Evolutionary conservation across 169 alveolate species (phyloP), one percentile per base, ranked within the genome.

Genomic region (Cryptosporidium bovis): DNA sequence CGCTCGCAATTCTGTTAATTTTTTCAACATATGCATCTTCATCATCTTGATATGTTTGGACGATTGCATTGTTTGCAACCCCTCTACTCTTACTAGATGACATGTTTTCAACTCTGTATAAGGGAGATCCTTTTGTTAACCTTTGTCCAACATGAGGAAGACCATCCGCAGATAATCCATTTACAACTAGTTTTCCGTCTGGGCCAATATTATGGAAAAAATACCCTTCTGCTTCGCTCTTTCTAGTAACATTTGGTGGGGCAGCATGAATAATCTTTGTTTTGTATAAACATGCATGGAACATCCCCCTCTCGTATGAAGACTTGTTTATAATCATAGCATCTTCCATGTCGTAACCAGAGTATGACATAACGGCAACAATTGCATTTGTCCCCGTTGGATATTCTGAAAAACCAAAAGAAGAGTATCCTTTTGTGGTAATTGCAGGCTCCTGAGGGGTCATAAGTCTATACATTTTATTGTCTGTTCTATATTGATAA

Each of bases 341-440:
- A 92, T 99, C 99, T 92, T 99, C 99, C 99, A 99, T 98, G 91
- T 99, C 99, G 90, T 96, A 98, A 24, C 99, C 99, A 8, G 99
- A 97, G 91, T 98, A 97, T 46, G 99, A 96, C 83, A 98, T 96
- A 50, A 99, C 99, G 18, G 99, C 99, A 20, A 99, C 99, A 15
- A 98, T 97, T 40, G 99, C 99, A 93, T 99, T 99, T 6, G 99
- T 96, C 44, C 99, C 99, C 58, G 97, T 94, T 10, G 99, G 99
- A 90, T 97, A 98, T 60, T 96, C 97, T 55, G 98, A 98, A 90
- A 97, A 96, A 44, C 97, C 97, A 90, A 94, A 96, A 56, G 94
- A 93, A 48, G 95, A 94, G 90, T 96, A 96, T 60, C 96, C 98
- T 89, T 96, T 94, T 10, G 99, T 97, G 53, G 96, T 93, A 33